Evolutionary conservation across 75 land plant genomes (phyloP).

Genomic region (Isoetes taiwanensis): DNA sequence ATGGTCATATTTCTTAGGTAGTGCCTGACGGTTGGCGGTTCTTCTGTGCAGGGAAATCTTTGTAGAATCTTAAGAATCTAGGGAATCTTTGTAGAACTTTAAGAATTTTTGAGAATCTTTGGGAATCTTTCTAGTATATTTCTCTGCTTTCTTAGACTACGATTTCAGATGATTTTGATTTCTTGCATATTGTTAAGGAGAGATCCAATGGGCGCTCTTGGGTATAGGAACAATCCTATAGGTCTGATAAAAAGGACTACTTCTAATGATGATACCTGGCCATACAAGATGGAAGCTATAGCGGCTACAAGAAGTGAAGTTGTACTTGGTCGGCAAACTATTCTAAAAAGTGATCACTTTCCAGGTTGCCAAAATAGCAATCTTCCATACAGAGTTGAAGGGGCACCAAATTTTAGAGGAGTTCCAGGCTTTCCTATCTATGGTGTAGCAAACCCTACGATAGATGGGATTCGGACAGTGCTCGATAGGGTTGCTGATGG

Average conservation of each 20-base stretch:
- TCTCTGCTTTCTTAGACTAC: no score
- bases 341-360: slow-evolving; percentile 92
- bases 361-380: slow-evolving; percentile 78
- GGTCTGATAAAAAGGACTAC: slow-evolving; percentile 35
- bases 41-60: no score
- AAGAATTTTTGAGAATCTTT: no score
- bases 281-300: slow-evolving; percentile 60
- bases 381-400: slow-evolving; percentile 79
- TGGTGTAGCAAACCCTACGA: slow-evolving; percentile 95
- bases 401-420: slow-evolving; percentile 93
- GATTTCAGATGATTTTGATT: no score
- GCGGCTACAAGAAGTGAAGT: slow-evolving; percentile 78
- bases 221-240: slow-evolving; percentile 41
- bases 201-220: slow-evolving; percentile 96
- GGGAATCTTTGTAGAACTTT: no score
- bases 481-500: slow-evolving; percentile 50
- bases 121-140: no score
- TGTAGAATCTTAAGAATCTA: no score
- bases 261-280: slow-evolving; percentile 52
- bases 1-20: no score
- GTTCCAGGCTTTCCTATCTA: slow-evolving; percentile 86
- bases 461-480: slow-evolving; percentile 85
- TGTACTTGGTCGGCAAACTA: slow-evolving; percentile 82
- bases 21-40: no score
- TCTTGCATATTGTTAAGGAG: slow-evolving; percentile 66